Evolutionary conservation across 2,329 filamentous ascomycete genomes (phyloP).

Genomic region (Diaporthe vexans): DNA sequence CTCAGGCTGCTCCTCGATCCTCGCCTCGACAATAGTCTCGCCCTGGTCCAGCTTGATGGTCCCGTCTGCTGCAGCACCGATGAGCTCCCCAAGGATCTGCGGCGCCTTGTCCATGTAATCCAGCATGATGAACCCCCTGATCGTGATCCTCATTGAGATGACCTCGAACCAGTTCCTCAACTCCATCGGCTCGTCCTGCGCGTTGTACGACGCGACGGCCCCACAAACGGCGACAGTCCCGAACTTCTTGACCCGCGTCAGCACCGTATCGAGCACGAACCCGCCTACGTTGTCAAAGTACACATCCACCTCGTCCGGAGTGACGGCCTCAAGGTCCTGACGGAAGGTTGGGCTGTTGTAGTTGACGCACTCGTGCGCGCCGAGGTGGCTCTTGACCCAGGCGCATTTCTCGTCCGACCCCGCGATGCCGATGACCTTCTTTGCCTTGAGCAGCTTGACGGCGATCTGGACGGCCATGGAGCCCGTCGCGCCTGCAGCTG

Average conservation of each 20-base stretch:
- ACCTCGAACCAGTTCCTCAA: constrained; percentile 60
- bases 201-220: constrained; percentile 58
- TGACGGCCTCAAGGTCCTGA: constrained; percentile 60
- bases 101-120: constrained; percentile 52
- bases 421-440: constrained; percentile 65
- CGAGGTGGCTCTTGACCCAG: constrained; percentile 61
- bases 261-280: constrained; percentile 60
- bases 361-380: constrained; percentile 68
- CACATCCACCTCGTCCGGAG: constrained; percentile 64
- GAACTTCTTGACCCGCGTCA: constrained; percentile 55
- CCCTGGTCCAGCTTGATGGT: constrained; percentile 44
- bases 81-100: constrained; percentile 45
- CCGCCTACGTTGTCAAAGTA: constrained; percentile 67
- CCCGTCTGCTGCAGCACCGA: constrained; percentile 46
- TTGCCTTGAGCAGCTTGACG: constrained; percentile 61
- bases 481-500: constrained; percentile 63
- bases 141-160: constrained; percentile 55
- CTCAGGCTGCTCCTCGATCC: constrained; percentile 49
- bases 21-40: constrained; percentile 48
- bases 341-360: constrained; percentile 64
- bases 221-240: constrained; percentile 60
- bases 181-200: constrained; percentile 46
- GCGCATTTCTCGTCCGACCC: constrained; percentile 66
- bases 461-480: constrained; percentile 67
- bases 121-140: constrained; percentile 60